Evolutionary conservation across 768 basidiomycete genomes (phyloP), one percentile per base, ranked within the genome.

Genomic region (Omphalotus guepiniiformis): DNA sequence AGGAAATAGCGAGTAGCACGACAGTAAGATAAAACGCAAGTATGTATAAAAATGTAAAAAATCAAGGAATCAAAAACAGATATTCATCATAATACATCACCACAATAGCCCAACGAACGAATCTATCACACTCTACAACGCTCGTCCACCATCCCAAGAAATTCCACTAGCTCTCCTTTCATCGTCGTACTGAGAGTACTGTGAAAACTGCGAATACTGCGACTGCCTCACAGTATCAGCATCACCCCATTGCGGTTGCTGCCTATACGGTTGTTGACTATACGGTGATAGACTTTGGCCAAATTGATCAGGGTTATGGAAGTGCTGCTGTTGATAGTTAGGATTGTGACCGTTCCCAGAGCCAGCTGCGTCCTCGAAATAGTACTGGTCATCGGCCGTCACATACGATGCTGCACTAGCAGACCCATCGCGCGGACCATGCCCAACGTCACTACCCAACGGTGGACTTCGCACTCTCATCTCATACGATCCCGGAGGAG

Each of bases 331-430:
- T 37, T 19, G 43, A 45, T 5, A 21, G 36, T n/a, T 18, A 4
- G 16, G 42, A 43, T n/a, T 43, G 18, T 16, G 32, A n/a, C 11
- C 18, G 15, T 22, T 16, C 22, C 7, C 25, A 23, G 21, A 19
- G 7, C 16, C 49, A 32, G 53, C 53, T 60, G 60, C 71, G 13
- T 60, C 63, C n/a, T 58, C 28, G n/a, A 25, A 53, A 59, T 63
- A 71, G 37, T 63, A 71, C 3, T 69, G 74, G 25, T 76, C 74
- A 13, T 60, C 63, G n/a, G 69, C 75, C 30, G 76, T 73, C 30
- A 65, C 63, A 54, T 64, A 75, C 44, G 74, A 72, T 13, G 68
- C 66, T 12, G 27, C 45, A 34, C 44, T 51, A 1, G 50, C 30
- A n/a, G 50, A 46, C 12, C 43, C 13, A 9, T 45, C 29, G 5